Base-by-base conservation (phyloP, 1,284 basidiomycete genomes). In the Tetrapyrgos nigripes region DNA sequence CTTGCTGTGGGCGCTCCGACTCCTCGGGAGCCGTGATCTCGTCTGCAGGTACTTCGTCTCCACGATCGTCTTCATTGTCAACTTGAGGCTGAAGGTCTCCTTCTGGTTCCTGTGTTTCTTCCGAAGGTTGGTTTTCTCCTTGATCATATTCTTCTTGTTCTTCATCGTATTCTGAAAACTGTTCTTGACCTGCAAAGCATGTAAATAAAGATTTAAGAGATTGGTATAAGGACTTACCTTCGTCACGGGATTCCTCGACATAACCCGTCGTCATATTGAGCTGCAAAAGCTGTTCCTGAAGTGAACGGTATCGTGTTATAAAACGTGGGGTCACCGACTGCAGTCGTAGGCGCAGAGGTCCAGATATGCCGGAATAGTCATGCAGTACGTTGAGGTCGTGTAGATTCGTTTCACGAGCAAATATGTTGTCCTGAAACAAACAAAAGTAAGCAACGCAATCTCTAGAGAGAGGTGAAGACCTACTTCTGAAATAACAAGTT, bases 301-400 rank as follows among this genome's bases (percentile, higher is more conserved):
- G 76, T 48, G 77, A 68, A 58, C 85, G 86, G 69, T 88, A 92
- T 37, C 86, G 86, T 29, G 79, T 72, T 49, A 90, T 87, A 63
- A 92, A 92, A 52, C 91, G 82, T 35, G 89, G 85, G 1, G 73
- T 62, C 45, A 73, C 67, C 2, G 79, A 70, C 56, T 79, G 82
- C 49, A 92, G 71, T 53, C 78, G 80, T 53, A 91, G 73, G 53
- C 86, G 86, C 55, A 92, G 79, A 14, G 88, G 86, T 21, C 90
- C 91, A 62, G 73, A 63, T 55, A 89, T 68, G 64, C 83, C 83
- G 68, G 84, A 81, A 55, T 83, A 86, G 64, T 90, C 87, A 68
- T 92, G 89, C 40, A 92, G 73, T 35, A 87, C 75, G 67, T 87
- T 86, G 55, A 92, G 75, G 64, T 92, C 89, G 68, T 92, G 88